Evolutionary conservation across 139 green algal species (phyloP).

Genomic region (Tetradesmus lagerheimii): DNA sequence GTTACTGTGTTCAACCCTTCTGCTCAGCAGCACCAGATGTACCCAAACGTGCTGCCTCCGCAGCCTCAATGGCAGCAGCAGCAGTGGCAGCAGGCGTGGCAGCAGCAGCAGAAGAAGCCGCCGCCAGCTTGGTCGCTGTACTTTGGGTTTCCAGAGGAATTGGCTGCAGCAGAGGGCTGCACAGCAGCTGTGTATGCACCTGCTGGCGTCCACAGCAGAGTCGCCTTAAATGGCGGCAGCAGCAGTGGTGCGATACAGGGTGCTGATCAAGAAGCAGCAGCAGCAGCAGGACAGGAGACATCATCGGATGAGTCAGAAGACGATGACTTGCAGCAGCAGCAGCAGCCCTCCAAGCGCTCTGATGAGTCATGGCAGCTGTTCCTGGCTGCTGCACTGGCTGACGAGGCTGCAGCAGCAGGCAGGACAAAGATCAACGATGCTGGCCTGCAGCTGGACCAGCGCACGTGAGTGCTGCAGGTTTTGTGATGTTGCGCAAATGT

Average conservation of each 20-base stretch:
- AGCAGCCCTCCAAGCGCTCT: background rate
- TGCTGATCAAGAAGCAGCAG: too few species aligned
- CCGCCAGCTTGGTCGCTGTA: background rate
- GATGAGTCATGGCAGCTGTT: background rate
- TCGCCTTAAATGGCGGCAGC: background rate
- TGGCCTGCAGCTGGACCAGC: background rate
- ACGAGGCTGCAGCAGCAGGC: background rate
- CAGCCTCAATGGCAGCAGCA: background rate
- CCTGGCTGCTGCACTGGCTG: background rate
- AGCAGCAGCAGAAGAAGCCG: constrained; percentile 5
- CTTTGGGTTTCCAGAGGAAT: background rate
- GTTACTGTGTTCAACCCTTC: background rate
- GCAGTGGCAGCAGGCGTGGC: background rate
- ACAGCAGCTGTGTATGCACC: background rate
- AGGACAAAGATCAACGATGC: background rate
- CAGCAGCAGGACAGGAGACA: background rate
- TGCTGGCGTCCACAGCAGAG: background rate
- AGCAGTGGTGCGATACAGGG: too few species aligned
- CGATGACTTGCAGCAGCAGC: background rate
- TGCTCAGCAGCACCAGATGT: background rate
- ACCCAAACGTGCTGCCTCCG: background rate
- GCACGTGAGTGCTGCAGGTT: background rate
- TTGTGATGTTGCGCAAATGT: background rate
- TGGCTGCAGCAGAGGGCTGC: background rate
- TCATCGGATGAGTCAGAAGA: background rate